Evolutionary conservation across 148 eudicot genomes (phyloP), one percentile per base, ranked within the genome.

Genomic region (Chenopodium album): DNA sequence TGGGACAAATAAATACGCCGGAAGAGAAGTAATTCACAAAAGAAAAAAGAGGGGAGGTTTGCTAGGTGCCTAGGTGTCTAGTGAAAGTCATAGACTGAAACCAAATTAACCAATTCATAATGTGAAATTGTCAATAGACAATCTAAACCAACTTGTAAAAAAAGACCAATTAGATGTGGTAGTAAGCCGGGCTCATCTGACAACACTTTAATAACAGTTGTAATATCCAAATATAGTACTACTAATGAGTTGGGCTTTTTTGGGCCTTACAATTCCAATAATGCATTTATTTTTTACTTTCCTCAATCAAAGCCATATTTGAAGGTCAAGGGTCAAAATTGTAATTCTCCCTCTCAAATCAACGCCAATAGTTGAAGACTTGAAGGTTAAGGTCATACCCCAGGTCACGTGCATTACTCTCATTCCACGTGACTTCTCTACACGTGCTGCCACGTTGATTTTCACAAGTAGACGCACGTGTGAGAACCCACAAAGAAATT

Each of bases 371-470:
- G 17, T 60, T 75, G 54, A 34, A 34, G 37, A 3, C 37, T 34
- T 34, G 37, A 66, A 63, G 69, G 74, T 80, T 68, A 84, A 76
- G 50, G 46, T 31, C 4, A 73, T 7, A 73, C 44, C 26, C 32
- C 20, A 76, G 46, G 78, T 77, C 87, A 85, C 82, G 87, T 85
- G 87, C 84, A 56, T 23, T 23, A 22, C 63, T 22, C 31, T 22
- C 1, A 9, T 67, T 66, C 52, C 76, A 76, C 76, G 87, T 81
- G 83, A 84, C 75, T 20, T 50, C 62, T 37, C 31, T 26, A 41
- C 84, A 85, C 82, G 73, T 81, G 84, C 82, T 78, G 11, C 76
- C 87, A 81, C 82, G 87, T 81, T 81, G 71, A 1, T 60, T 59
- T 52, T 2, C 62, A 79, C 62, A 77, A 85, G 71, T 76, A 31